Evolutionary conservation across 805 yeast genomes (phyloP), one percentile per base, ranked within the genome.

Genomic region (Candida ortonii): DNA sequence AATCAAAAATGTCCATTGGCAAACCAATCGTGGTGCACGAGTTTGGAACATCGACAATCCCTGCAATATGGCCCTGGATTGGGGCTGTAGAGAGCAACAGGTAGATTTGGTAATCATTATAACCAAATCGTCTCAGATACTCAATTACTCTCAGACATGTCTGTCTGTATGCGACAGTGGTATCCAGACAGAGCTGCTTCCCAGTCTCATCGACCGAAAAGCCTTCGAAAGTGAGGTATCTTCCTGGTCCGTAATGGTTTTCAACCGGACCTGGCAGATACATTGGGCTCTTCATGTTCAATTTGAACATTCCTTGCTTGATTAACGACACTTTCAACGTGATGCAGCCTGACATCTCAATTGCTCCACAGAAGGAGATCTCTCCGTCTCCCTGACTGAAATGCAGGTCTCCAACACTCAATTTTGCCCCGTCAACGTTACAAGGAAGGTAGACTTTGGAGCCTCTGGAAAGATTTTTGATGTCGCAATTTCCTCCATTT

Each of bases 311-410:
- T 7, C 76, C 77, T 37, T 55, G 53, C 38, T 68, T 68, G 38
- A 71, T 57, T 26, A 71, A 53, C 2, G 59, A 44, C 25, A 65
- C 59, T 39, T 66, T 59, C 40, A 71, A 44, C 6, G 75, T 70
- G 40, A 71, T 62, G 29, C 59, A 51, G 7, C 76, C 76, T 12
- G 71, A 61, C 75, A 70, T 70, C 46, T 71, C 76, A 46, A 71
- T 70, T 10, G 74, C 77, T 19, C 77, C 77, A 49, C 77, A 71
- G 46, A 71, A 71, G 7, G 75, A 65, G 30, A 71, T 68, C 42
- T 71, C 76, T 11, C 76, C 77, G 44, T 71, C 76, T 12, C 76
- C 77, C 50, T 70, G 76, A 16, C 71, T 64, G 51, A 71, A 71
- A 46, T 71, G 77, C 22, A 71, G 47, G 43, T 71, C 77, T 5